Base-by-base conservation (phyloP, 2,329 filamentous ascomycete species). In the Paecilomyces formosus region DNA sequence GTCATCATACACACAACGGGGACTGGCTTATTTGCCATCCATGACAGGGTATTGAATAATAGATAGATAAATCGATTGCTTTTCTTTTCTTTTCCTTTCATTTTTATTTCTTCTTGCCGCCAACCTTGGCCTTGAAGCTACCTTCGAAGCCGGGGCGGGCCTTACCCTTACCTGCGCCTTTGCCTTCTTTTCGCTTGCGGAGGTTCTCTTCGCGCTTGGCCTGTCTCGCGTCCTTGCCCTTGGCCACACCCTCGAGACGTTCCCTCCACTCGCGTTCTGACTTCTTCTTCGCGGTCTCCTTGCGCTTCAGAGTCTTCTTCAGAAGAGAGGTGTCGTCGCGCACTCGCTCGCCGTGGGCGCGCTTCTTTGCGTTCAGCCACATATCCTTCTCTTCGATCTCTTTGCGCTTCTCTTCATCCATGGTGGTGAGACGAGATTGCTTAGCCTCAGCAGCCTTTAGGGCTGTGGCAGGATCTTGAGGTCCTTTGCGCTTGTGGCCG, bases 261-360 rank as follows among this genome's bases (percentile, higher is more conserved):
- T 91, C 88, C 53, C 78, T 82, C 90, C 94, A 97, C 70, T 94
- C 91, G 70, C 88, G 88, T 73, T 91, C 90, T 71, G 90, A 95
- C 85, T 94, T 96, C 76, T 87, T 88, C 85, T 97, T 97, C 56
- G 84, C 80, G 65, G 87, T 85, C 68, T 97, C 91, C 79, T 96
- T 95, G 65, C 93, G 87, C 82, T 97, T 97, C 64, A 97, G 80
- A 0, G 92, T 89, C 81, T 96, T 97, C 81, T 96, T 97, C 28
- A 99, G 82, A 58, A 96, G 77, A 53, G 84, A 85, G 62, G 91
- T 90, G 72, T 96, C 91, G 69, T 97, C 92, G 60, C 86, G 86
- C 33, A 97, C 88, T 71, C 90, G 89, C 70, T 96, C 92, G 54
- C 94, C 94, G 72, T 96, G 90, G 1, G 88, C 91, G 24, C 89